Base-by-base conservation (phyloP, 805 yeast genomes). In the Candida gorgasii region DNA sequence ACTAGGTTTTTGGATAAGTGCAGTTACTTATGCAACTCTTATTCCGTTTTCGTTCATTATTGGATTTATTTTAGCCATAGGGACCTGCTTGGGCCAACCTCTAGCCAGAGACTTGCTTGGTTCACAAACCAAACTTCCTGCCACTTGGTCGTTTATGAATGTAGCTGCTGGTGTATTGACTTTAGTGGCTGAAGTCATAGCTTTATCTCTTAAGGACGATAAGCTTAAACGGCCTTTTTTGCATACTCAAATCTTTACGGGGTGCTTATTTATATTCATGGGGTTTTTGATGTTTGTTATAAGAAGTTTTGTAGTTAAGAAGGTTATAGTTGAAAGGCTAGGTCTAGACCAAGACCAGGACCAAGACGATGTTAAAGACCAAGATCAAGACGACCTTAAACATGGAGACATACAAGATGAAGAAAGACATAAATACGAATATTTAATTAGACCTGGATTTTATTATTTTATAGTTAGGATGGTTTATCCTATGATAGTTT, bases 161-260 rank as follows among this genome's bases (percentile, higher is more conserved):
- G 58, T 69, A n/a, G 47, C 61, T 5, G 64, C 57, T 5, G 46
- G 59, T 3, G 33, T 58, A 3, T 56, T 67, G 22, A 57, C 73
- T 4, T 56, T 80, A 17, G 69, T 73, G 1, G 65, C 79, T 3
- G 86, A 80, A 58, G 70, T 78, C 6, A 72, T 80, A 38, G 84
- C 80, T 0, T 72, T 80, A 43, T 69, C 78, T 2, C 54, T 80
- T n/a, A 36, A 40, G 18, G 14, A 33, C 8, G 11, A 3, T 3
- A 3, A 8, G 3, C 14, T 22, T 14, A 9, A 18, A 4, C 16
- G 45, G 7, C 85, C 86, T 3, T 82, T 73, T 49, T 58, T 75
- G 23, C 71, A 80, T 48, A 71, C 84, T 2, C 86, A 81, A 50
- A 65, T 80, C 1, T 80, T 79, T 53, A 72, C 79, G 86, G 85